A percentile compares a stretch with the other conserved stretches of the same genome.
phyloP scores from a whole-genome alignment of 345 rosid genomes.

The Eucalyptus tenuipes region DNA sequence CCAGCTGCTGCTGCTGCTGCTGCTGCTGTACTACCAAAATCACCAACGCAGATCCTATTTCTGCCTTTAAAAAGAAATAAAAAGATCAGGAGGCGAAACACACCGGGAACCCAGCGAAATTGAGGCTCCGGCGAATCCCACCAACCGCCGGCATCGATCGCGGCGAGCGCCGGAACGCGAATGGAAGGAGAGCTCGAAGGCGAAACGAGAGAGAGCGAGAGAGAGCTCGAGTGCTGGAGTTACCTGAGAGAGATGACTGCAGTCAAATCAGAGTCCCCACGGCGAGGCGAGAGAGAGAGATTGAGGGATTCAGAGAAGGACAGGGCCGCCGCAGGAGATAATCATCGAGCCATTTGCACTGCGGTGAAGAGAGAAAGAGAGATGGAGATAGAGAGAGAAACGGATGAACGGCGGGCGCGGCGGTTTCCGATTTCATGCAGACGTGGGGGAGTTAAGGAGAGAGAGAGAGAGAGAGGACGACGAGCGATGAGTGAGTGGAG shows the following conservation, averaged over 20 bases:
- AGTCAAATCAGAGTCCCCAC: background rate
- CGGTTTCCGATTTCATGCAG: background rate
- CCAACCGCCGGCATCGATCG: background rate
- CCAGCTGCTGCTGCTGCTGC: background rate
- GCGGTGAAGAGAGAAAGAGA: background rate
- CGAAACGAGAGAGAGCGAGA: background rate
- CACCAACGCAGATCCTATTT: background rate
- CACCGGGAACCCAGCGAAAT: background rate
- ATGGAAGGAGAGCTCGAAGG: background rate
- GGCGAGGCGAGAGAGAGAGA: background rate
- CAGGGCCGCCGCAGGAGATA: background rate
- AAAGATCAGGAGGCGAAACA: background rate
- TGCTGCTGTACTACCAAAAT: background rate
- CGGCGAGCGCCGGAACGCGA: background rate
- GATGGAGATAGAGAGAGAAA: background rate
- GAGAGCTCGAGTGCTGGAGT: background rate
- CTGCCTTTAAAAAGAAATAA: accelerated
- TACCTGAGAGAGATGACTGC: background rate
- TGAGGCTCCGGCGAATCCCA: background rate
- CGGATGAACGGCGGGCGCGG: background rate
- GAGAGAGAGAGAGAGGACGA: background rate
- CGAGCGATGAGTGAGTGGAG: background rate
- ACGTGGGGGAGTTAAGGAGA: background rate
- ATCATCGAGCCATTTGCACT: background rate
- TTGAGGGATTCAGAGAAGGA: background rate